A percentile compares a stretch with the other conserved stretches of the same genome.
Conservation (phyloP, 148 eudicot genomes). For the Camellia lanceoleosa region DNA sequence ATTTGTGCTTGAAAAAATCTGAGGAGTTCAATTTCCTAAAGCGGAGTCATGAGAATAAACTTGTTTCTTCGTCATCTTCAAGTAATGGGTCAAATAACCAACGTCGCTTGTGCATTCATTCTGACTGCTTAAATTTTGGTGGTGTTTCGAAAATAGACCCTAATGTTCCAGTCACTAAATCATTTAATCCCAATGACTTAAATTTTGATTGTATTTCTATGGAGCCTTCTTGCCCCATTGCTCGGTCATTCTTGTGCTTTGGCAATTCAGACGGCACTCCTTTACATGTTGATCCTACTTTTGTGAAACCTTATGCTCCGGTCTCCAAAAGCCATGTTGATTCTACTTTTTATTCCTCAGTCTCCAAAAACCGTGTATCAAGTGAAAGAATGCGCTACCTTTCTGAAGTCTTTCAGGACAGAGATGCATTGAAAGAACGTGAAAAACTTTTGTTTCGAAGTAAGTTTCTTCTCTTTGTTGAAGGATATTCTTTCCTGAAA, state of each 20-base stretch:
- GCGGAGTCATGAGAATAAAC: background rate
- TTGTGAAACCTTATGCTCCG: too few relatives aligned
- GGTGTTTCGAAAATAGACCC: background rate
- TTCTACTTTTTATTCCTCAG: background rate
- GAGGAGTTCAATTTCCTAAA: conserved; percentile 35
- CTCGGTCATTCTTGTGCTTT: background rate
- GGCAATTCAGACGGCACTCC: background rate
- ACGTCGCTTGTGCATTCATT: background rate
- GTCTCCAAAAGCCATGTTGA: too few relatives aligned
- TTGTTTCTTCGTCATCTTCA: background rate
- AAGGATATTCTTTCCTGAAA: background rate
- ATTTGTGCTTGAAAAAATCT: conserved; percentile 36
- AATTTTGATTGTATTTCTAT: too few relatives aligned
- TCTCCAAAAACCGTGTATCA: background rate
- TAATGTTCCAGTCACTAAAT: background rate
- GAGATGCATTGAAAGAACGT: background rate
- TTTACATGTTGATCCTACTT: background rate
- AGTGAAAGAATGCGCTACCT: background rate
- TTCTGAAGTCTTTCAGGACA: background rate
- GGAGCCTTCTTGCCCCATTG: too few relatives aligned
- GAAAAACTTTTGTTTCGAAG: background rate
- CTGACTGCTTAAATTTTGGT: background rate
- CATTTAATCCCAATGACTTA: background rate
- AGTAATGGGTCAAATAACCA: background rate
- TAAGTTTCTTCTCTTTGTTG: background rate